Evolutionary conservation across 306 rosid species (phyloP).

Genomic region (Begonia peltatifolia): DNA sequence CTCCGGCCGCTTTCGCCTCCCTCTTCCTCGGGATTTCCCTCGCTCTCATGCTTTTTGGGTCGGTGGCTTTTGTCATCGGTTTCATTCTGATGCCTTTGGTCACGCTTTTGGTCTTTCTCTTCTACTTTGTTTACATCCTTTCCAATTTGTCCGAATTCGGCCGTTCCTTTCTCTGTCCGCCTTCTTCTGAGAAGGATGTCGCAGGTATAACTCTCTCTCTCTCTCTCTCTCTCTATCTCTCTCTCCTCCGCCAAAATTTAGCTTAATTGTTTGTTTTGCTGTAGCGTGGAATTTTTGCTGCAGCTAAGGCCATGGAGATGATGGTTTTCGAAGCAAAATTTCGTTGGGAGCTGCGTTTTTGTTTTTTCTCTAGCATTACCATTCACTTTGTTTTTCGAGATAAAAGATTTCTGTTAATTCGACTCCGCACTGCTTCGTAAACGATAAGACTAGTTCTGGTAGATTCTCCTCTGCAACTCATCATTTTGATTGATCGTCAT

Average conservation of each 20-base stretch:
- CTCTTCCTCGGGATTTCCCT: constrained; percentile 31
- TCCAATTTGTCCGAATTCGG: constrained; percentile 10
- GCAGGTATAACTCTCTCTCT: constrained; percentile 5
- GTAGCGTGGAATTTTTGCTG: not conserved
- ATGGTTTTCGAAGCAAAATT: too few species aligned
- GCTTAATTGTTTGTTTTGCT: not conserved
- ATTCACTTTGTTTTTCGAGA: too few species aligned
- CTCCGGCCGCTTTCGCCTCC: constrained; percentile 25
- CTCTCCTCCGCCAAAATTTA: constrained; percentile 19
- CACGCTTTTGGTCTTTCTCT: constrained; percentile 11
- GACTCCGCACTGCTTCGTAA: too few species aligned
- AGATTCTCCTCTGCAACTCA: too few species aligned
- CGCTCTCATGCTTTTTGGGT: constrained; percentile 26
- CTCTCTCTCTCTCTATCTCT: constrained; percentile 24
- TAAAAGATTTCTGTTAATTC: too few species aligned
- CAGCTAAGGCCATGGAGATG: not conserved
- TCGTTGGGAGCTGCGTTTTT: too few species aligned
- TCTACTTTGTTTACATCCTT: constrained; percentile 17
- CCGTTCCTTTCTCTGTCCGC: constrained; percentile 13
- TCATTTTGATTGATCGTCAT: too few species aligned
- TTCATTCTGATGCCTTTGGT: constrained; percentile 23
- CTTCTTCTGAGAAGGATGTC: not conserved
- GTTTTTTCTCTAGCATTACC: too few species aligned
- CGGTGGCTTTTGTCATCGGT: constrained; percentile 17
- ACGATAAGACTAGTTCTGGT: too few species aligned